Conservation (phyloP, 495 filamentous ascomycete genomes). For the Penicillium canescens region DNA sequence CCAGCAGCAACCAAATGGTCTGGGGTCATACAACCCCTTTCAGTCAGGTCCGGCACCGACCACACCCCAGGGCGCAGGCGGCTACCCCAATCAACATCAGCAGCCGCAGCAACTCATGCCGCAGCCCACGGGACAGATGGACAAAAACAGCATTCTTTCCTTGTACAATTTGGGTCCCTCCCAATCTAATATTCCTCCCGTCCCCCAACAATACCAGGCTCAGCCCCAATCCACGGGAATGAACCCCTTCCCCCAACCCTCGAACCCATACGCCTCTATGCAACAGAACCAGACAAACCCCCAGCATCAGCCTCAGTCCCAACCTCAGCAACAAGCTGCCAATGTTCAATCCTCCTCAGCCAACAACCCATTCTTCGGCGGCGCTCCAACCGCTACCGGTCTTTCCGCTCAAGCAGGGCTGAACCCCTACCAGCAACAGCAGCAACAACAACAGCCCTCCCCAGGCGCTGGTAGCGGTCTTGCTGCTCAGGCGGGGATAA, state of each 20-base stretch:
- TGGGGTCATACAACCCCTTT: constrained; percentile 40
- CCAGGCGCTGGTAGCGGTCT: constrained; percentile 23
- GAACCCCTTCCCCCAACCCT: constrained; percentile 22
- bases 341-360: constrained; percentile 15
- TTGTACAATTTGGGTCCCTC: constrained; percentile 81
- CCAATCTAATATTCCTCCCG: constrained; percentile 40
- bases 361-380: constrained; percentile 43
- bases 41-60: constrained; percentile 32
- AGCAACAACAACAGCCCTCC: constrained; percentile 3
- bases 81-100: constrained; percentile 28
- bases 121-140: constrained; percentile 52
- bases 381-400: constrained; percentile 17
- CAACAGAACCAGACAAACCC: constrained; percentile 28
- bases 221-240: constrained; percentile 16
- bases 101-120: constrained; percentile 40
- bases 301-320: constrained; percentile 19
- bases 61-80: constrained; percentile 27
- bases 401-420: constrained; percentile 27
- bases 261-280: constrained; percentile 23
- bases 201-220: constrained; percentile 31
- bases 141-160: constrained; percentile 86
- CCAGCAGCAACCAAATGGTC: constrained; percentile 29
- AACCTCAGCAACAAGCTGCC: constrained; percentile 22
- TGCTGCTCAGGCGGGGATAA: too few relatives aligned
- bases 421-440: constrained; percentile 6